Base-by-base conservation (phyloP, 2,329 filamentous ascomycete genomes). In the Hawksworthiomyces lignivorus region DNA sequence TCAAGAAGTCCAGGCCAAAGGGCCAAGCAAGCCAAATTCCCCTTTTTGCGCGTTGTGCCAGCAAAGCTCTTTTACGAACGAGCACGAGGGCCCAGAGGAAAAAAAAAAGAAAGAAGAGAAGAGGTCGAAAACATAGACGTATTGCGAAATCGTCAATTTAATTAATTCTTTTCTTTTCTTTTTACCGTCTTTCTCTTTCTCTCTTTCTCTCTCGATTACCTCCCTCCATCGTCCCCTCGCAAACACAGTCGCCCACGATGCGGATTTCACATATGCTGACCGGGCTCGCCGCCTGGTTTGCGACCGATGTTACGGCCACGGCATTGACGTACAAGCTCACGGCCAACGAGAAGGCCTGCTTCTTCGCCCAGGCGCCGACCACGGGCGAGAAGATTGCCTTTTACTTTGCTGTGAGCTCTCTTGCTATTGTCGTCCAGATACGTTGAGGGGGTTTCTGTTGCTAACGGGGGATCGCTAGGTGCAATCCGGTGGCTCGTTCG, bases 401-500 rank as follows among this genome's bases (percentile, higher is more conserved):
- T 61, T 98, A 98, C 71, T 98, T 98, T 67, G 94, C 92, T 47
- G 92, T 98, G 70, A 52, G 83, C 41, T 3, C 19, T 15, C 15
- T n/a, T n/a, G n/a, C n/a, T n/a, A n/a, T n/a, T n/a, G n/a, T n/a
- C n/a, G n/a, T n/a, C n/a, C n/a, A n/a, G n/a, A n/a, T n/a, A n/a
- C n/a, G n/a, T n/a, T n/a, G n/a, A n/a, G n/a, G n/a, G n/a, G 15
- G 18, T 8, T 18, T 12, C n/a, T 2, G 27, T 3, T 17, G 12
- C 19, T 44, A 7, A 35, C 20, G 19, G 27, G 19, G 27, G 3
- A 9, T 9, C 3, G n/a, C n/a, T 22, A 95, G 89, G 89, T 96
- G 35, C 92, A 98, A 94, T 90, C 89, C 8, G 92, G 92, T 58
- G 94, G 92, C 54, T 90, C 88, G 22, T 98, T 98, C 68, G 92